phyloP scores from a whole-genome alignment of 1,284 basidiomycete species.

The Vanrija sp. region DNA sequence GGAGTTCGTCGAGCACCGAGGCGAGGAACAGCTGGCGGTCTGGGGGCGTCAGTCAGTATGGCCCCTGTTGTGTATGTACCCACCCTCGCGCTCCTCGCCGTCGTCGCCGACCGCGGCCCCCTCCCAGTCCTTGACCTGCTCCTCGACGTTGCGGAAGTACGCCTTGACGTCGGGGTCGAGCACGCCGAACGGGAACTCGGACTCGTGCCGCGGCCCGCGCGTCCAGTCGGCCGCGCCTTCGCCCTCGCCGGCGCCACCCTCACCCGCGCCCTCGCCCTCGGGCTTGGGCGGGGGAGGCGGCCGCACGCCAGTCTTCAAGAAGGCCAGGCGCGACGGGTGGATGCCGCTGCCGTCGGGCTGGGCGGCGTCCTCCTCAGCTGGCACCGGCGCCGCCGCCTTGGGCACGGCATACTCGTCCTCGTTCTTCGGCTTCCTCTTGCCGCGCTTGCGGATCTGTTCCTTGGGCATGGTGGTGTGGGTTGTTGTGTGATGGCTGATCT shows the following conservation, averaged over 20 bases:
- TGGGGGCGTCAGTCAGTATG: no score
- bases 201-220: conserved; percentile 48
- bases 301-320: conserved; percentile 28
- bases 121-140: conserved; percentile 82
- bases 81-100: conserved; percentile 67
- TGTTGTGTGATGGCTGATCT: neutral
- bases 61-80: no score
- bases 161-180: conserved; percentile 84
- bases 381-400: neutral
- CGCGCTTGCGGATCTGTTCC: conserved; percentile 48
- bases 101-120: conserved; percentile 28
- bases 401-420: conserved; percentile 17
- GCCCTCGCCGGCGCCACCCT: conserved; percentile 6
- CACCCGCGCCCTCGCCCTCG: conserved; percentile 3
- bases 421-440: conserved; percentile 45
- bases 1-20: conserved; percentile 77
- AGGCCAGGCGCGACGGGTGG: conserved; percentile 38
- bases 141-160: conserved; percentile 81
- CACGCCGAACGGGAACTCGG: conserved; percentile 78
- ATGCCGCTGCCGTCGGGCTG: conserved; percentile 25
- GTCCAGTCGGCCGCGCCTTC: conserved; percentile 29
- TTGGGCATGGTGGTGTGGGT: conserved; percentile 37
- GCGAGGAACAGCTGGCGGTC: conserved; percentile 77
- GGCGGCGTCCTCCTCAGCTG: conserved; percentile 9
- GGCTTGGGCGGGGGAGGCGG: conserved; percentile 6